A percentile compares a stretch with the other conserved stretches of the same genome.
Conservation (phyloP, 73 alveolate species). For the Tetrahymena elliotti region DNA sequence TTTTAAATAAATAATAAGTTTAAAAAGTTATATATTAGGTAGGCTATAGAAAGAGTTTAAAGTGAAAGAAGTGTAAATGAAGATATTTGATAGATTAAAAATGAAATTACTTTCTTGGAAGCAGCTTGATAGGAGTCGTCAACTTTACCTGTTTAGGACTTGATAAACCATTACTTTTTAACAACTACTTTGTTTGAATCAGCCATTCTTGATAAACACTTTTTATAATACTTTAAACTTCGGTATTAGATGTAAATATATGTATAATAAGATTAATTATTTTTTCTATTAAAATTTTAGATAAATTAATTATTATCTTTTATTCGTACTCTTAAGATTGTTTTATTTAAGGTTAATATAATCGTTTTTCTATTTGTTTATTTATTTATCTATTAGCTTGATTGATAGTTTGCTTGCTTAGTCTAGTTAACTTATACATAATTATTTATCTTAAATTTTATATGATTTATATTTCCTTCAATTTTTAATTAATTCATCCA, state of each 20-base stretch:
- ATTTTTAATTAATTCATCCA: background rate
- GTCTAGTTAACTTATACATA: background rate
- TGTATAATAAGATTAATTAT: background rate
- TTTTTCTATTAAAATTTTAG: background rate
- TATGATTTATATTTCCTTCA: background rate
- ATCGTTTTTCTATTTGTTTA: background rate
- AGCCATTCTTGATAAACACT: background rate
- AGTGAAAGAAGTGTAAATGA: background rate
- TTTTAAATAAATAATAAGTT: background rate
- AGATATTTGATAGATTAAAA: background rate
- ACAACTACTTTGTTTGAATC: constrained; percentile 2
- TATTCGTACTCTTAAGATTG: background rate
- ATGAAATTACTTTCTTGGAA: constrained; percentile 9
- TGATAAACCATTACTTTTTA: constrained; percentile 41
- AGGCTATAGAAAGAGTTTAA: background rate
- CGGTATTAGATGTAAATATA: background rate
- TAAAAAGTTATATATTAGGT: background rate
- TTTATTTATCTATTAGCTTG: background rate
- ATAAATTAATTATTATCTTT: background rate
- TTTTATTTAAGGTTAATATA: background rate
- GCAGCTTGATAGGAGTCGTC: constrained; percentile 34
- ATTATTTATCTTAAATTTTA: background rate
- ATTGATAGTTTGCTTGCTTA: background rate
- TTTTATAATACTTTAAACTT: background rate
- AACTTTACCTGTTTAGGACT: constrained; percentile 9